Evolutionary conservation across 768 basidiomycete genomes (phyloP), one percentile per base, ranked within the genome.

Genomic region (Leccinum olivaceopallidum): DNA sequence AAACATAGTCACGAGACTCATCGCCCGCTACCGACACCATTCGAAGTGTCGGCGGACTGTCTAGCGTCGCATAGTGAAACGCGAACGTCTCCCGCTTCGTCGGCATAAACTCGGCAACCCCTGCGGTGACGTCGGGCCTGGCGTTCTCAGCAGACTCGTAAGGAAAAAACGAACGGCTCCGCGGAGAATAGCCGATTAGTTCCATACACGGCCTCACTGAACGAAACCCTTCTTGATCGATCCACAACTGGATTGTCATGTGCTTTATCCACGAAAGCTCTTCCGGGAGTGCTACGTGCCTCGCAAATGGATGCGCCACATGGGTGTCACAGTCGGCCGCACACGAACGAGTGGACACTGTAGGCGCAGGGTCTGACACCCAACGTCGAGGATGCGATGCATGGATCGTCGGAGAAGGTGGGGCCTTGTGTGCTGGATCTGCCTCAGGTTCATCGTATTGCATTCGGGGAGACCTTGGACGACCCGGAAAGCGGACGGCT

Each of bases 191-290:
- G 10, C 84, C 84, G n/a, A 79, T 75, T 53, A 87, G 82, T 61
- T 76, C 79, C 75, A 93, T 87, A 8, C 75, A 71, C 20, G 89
- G 85, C 26, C 78, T 77, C 6, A 87, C 78, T 18, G 82, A 79
- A 26, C 91, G 83, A 66, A 91, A 92, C 4, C 90, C 88, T 75
- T 94, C 93, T 71, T 94, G 93, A 68, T 94, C 93, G 26, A 94
- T 86, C 71, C 85, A 81, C 36, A 94, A 75, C 59, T 89, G 84
- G 32, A 93, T 71, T 44, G 73, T 74, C 30, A 79, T 76, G 44
- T 78, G 77, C 63, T 80, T 78, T 12, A 90, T 78, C 86, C 87
- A 89, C 4, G 72, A 67, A 3, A 85, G 70, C 44, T 78, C 71
- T 28, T 69, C 62, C 0, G 79, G 81, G 28, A 79, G 75, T n/a